Conservation (phyloP, 2,329 filamentous ascomycete species). For the Fusarium tjaetaba region DNA sequence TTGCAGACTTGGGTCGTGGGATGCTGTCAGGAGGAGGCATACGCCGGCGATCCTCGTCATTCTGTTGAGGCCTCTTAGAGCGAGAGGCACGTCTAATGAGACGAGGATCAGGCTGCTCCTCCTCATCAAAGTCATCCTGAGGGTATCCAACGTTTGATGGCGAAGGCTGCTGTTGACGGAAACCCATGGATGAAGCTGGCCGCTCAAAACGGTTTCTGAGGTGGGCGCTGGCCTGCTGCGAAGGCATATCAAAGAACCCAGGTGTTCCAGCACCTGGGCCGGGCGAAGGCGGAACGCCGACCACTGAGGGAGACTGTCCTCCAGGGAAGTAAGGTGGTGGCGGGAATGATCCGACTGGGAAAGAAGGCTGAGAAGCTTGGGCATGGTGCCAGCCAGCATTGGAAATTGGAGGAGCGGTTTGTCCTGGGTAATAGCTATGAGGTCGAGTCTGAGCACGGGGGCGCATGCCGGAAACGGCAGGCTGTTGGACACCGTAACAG, state of each 20-base stretch:
- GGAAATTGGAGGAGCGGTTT: conserved; percentile 41
- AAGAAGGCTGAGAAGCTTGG: conserved; percentile 36
- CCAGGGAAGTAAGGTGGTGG: conserved; percentile 44
- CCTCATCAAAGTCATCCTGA: conserved; percentile 55
- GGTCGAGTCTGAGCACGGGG: conserved; percentile 49
- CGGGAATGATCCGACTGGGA: conserved; percentile 46
- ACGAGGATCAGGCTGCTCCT: conserved; percentile 50
- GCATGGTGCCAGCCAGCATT: conserved; percentile 44
- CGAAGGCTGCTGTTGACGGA: conserved; percentile 42
- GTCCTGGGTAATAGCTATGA: conserved; percentile 51
- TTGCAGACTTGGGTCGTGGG: conserved; percentile 51
- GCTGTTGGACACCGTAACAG: conserved; percentile 50
- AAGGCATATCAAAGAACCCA: conserved; percentile 47
- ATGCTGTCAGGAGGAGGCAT: conserved; percentile 60
- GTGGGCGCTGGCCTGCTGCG: conserved; percentile 43
- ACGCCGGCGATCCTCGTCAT: conserved; percentile 56
- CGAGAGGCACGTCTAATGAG: conserved; percentile 56
- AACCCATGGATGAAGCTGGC: conserved; percentile 55
- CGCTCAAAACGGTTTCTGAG: conserved; percentile 50
- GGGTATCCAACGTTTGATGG: conserved; percentile 47
- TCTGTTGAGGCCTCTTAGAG: conserved; percentile 48
- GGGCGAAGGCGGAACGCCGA: conserved; percentile 44
- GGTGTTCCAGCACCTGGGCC: conserved; percentile 43
- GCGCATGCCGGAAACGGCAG: conserved; percentile 45
- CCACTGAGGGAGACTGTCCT: conserved; percentile 40